A percentile compares a stretch with the other conserved stretches of the same genome.
Evolutionary conservation across 208 protist species (phyloP).

Genomic region (Crithidia mellificae): DNA sequence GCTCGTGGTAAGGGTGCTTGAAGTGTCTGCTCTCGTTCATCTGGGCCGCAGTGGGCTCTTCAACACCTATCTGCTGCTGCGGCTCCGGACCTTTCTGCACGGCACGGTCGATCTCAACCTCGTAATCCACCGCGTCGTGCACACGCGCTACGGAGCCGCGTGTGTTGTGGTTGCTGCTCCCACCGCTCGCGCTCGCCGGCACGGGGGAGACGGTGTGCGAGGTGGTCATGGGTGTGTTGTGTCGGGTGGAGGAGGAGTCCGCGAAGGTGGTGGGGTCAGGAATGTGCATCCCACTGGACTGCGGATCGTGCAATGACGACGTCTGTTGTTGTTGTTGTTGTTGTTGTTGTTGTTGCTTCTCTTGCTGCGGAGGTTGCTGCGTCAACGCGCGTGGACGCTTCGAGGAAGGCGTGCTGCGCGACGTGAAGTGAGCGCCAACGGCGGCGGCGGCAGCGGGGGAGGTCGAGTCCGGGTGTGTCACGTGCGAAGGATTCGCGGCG

Average conservation of each 20-base stretch:
- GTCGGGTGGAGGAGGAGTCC: conserved; percentile 7
- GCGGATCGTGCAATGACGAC: too few relatives aligned
- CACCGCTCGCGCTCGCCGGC: not conserved
- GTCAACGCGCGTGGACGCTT: conserved; percentile 23
- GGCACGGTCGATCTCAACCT: conserved; percentile 15
- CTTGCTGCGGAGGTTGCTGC: too few relatives aligned
- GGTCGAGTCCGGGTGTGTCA: too few relatives aligned
- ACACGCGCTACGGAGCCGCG: not conserved
- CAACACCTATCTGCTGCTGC: not conserved
- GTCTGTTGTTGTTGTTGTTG: too few relatives aligned
- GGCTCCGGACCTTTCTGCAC: conserved; percentile 1
- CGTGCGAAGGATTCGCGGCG: too few relatives aligned
- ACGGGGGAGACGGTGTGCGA: conserved; percentile 4
- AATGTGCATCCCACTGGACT: conserved; percentile 24
- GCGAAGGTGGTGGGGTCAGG: conserved; percentile 28
- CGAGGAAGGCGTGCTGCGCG: conserved; percentile 13
- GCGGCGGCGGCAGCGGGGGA: not conserved
- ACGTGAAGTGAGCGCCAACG: conserved; percentile 1
- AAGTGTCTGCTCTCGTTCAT: not conserved
- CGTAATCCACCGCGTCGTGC: conserved; percentile 27
- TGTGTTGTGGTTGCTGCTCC: not conserved
- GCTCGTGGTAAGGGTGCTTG: not conserved
- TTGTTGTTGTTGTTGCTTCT: not conserved
- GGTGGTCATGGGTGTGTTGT: conserved; percentile 4
- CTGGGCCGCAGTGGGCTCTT: too few relatives aligned